Conservation (phyloP, 495 filamentous ascomycete genomes). For the Xylaria acuta region DNA sequence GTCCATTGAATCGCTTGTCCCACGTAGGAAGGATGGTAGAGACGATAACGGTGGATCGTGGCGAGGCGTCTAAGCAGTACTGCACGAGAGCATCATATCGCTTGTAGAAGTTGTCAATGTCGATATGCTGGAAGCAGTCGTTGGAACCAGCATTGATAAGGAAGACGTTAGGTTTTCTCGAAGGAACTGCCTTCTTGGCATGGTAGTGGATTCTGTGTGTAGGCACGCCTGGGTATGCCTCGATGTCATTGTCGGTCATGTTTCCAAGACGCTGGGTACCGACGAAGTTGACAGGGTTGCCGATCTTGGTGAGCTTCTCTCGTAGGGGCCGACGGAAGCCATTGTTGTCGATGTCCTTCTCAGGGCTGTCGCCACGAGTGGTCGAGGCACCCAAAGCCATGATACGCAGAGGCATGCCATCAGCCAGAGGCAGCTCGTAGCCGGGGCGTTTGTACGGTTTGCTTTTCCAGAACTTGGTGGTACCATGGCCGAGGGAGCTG, state of each 20-base stretch:
- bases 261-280: constrained; percentile 44
- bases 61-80: constrained; percentile 40
- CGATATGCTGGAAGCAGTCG: constrained; percentile 45
- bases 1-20: constrained; percentile 41
- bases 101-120: constrained; percentile 43
- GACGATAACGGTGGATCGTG: constrained; percentile 42
- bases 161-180: constrained; percentile 42
- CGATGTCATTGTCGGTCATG: constrained; percentile 47
- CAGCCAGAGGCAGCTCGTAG: constrained; percentile 40
- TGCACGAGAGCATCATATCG: constrained; percentile 42
- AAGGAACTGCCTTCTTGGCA: constrained; percentile 38
- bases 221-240: constrained; percentile 44
- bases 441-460: constrained; percentile 40
- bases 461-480: constrained; percentile 35
- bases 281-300: constrained; percentile 43
- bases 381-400: constrained; percentile 46
- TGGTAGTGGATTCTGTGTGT: constrained; percentile 42
- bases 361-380: constrained; percentile 43
- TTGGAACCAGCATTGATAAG: constrained; percentile 48
- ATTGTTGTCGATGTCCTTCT: constrained; percentile 41
- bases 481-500: constrained; percentile 29
- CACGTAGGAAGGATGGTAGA: constrained; percentile 44
- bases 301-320: constrained; percentile 36
- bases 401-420: constrained; percentile 42
- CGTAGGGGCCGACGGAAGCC: constrained; percentile 42